Evolutionary conservation across 768 basidiomycete species (phyloP), one percentile per base, ranked within the genome.

Genomic region (Exsudoporus frostii): DNA sequence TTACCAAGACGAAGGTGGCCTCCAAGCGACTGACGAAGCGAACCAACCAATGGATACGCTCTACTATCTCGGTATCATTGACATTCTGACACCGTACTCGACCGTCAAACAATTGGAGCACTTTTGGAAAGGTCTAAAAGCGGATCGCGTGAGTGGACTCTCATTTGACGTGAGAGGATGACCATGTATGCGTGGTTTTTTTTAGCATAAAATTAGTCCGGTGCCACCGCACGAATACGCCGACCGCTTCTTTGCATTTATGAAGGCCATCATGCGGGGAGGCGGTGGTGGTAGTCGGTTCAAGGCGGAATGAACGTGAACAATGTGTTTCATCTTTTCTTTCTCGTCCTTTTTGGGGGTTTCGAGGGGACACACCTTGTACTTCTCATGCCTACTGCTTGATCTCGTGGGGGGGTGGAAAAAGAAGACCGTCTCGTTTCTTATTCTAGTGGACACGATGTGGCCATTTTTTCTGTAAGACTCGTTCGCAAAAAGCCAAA

Each of bases 41-140:
- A 96, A 98, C 68, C 76, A 80, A 19, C 70, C 77, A 2, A 70
- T 86, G 71, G 86, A 88, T 58, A 83, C 82, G 43, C 88, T 97
- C 50, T 97, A 96, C 70, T 98, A 98, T 69, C 76, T 98, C 9
- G 96, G 97, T 22, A 82, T 99, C 49, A 99, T 99, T 64, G 97
- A 99, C 71, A 98, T 98, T 58, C 73, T 95, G 54, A 98, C 97
- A 24, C 96, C 95, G 2, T 99, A 92, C 68, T 81, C 77, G 19
- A 59, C 68, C 19, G 60, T 80, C 55, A 99, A 99, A 79, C 84
- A 82, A 67, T 50, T 86, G 19, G 97, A 99, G 71, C 87, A 91
- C 69, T 75, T 92, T 52, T 98, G 92, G 91, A 96, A 97, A 74
- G 91, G 93, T 25, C 69, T 97, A 61, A 79, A 78, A 11, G 87